Evolutionary conservation across 257 asterid genomes (phyloP).

Genomic region (Sherardia arvensis): DNA sequence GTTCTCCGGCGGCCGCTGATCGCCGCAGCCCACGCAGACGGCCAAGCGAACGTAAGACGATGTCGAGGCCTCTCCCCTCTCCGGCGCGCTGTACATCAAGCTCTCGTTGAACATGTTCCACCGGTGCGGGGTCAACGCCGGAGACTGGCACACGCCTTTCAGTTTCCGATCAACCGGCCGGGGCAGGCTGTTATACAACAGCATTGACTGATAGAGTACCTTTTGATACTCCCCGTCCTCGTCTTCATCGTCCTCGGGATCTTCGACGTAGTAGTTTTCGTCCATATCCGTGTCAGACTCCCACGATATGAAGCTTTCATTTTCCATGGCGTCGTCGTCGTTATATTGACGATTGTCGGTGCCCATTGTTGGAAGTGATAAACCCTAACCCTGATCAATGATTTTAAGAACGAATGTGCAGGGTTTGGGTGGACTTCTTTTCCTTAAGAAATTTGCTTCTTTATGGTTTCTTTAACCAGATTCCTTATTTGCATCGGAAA

Average conservation of each 20-base stretch:
- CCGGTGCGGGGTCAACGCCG: neutral
- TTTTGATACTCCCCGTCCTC: neutral
- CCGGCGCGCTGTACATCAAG: neutral
- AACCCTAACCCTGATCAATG: too few species aligned
- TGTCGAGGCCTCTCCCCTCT: neutral
- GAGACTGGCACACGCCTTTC: neutral
- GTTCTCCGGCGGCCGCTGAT: neutral
- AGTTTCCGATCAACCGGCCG: neutral
- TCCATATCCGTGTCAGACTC: neutral
- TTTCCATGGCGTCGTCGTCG: too few species aligned
- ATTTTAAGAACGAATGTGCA: too few species aligned
- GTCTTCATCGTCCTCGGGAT: neutral
- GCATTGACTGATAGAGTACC: neutral
- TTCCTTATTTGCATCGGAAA: too few species aligned
- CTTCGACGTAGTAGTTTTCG: too few species aligned
- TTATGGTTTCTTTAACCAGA: too few species aligned
- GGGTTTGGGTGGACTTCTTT: too few species aligned
- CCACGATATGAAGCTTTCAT: too few species aligned
- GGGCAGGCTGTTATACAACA: neutral
- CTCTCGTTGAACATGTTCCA: neutral
- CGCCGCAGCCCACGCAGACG: neutral
- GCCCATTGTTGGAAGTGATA: too few species aligned
- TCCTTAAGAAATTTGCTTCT: too few species aligned
- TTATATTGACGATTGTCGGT: too few species aligned
- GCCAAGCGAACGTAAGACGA: neutral